Conservation (phyloP, 2,329 filamentous ascomycete genomes). For the Cercospora sesami region DNA sequence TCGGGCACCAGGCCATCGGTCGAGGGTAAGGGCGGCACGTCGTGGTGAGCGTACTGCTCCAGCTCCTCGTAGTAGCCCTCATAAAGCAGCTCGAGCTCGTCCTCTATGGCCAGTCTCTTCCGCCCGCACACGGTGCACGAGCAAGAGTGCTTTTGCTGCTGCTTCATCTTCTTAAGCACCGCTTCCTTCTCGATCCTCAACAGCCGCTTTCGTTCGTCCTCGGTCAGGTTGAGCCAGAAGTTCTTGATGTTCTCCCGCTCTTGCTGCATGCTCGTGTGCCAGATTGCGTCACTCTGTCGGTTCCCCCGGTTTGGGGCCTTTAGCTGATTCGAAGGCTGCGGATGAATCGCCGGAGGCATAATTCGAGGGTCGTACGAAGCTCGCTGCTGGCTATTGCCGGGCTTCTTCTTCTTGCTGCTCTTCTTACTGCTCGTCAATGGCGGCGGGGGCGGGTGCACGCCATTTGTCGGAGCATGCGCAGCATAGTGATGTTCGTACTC, state of each 20-base stretch:
- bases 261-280: constrained; percentile 92
- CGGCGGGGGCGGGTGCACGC: constrained; percentile 34
- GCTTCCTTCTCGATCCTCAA: constrained; percentile 99
- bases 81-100: constrained; percentile 95
- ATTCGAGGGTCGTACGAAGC: constrained; percentile 31
- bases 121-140: constrained; percentile 96
- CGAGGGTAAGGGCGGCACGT: constrained; percentile 56
- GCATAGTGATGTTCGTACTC: constrained; percentile 35
- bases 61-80: constrained; percentile 98
- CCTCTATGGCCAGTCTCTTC: constrained; percentile 95
- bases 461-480: constrained; percentile 43
- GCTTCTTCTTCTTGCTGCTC: constrained; percentile 64
- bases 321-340: constrained; percentile 5
- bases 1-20: constrained; percentile 68
- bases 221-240: constrained; percentile 92
- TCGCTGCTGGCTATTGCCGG: constrained; percentile 18
- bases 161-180: constrained; percentile 98
- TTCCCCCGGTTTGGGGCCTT: constrained; percentile 2
- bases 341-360: constrained; percentile 31
- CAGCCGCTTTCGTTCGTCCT: constrained; percentile 90
- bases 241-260: constrained; percentile 97
- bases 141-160: constrained; percentile 98
- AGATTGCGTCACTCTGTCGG: constrained; percentile 69
- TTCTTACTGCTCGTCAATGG: constrained; percentile 49
- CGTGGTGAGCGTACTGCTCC: constrained; percentile 91